Evolutionary conservation across 495 filamentous ascomycete genomes (phyloP).

Genomic region (Penicillium bialowiezense): DNA sequence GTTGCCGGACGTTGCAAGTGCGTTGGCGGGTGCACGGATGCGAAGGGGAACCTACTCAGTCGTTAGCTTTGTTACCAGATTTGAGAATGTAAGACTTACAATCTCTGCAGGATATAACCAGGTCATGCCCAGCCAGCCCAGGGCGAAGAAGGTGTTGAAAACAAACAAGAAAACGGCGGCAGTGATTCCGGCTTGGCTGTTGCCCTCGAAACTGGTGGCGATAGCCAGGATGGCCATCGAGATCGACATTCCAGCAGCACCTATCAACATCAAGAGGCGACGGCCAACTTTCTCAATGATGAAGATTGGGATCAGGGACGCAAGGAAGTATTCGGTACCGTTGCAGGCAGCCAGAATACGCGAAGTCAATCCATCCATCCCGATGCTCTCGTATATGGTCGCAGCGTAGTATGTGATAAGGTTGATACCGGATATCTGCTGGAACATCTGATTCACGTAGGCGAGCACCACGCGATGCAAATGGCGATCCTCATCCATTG

Average conservation of each 20-base stretch:
- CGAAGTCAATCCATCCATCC: constrained; percentile 56
- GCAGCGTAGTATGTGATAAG: constrained; percentile 71
- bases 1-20: constrained; percentile 58
- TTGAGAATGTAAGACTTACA: constrained; percentile 23
- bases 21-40: constrained; percentile 72
- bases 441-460: constrained; percentile 76
- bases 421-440: constrained; percentile 75
- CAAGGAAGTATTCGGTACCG: constrained; percentile 72
- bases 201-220: constrained; percentile 30
- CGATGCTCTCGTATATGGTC: constrained; percentile 59
- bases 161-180: constrained; percentile 66
- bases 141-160: constrained; percentile 74
- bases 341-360: constrained; percentile 68
- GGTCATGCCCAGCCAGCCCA: constrained; percentile 76
- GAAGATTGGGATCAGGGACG: constrained; percentile 67
- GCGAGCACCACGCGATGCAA: constrained; percentile 69
- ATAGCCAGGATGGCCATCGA: constrained; percentile 68
- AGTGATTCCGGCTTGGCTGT: constrained; percentile 42
- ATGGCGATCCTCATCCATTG: constrained; percentile 68
- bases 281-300: constrained; percentile 68
- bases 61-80: neutral
- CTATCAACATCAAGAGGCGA: constrained; percentile 68
- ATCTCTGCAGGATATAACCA: constrained; percentile 76
- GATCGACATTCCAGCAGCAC: constrained; percentile 62
- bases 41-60: constrained; percentile 53